Evolutionary conservation across 2,329 filamentous ascomycete species (phyloP), one percentile per base, ranked within the genome.

Genomic region (Tetracladium maxilliforme): DNA sequence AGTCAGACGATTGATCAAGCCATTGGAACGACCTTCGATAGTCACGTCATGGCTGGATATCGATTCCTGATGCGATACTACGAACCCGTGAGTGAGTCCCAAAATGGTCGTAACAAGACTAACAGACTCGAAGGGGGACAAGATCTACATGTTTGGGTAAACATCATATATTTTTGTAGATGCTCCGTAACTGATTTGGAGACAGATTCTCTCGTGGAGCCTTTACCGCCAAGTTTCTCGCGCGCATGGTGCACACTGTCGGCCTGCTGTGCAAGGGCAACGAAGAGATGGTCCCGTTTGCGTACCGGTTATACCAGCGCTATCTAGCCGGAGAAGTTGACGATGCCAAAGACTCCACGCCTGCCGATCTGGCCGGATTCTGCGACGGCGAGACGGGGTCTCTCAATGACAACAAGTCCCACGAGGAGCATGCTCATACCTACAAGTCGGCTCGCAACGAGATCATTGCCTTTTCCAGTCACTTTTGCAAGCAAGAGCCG

Each of bases 161-260:
- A n/a, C n/a, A n/a, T n/a, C 26, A 66, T n/a, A 65, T 37, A 43
- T 67, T 7, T 46, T 57, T 15, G 16, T 16, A 9, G 18, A 20
- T n/a, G 9, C 18, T 9, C 18, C 18, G 18, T n/a, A 20, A 20
- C n/a, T 9, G 18, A 20, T 35, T 20, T 14, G 22, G 11, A 21
- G n/a, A 12, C 35, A 33, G 30, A 1, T 83, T 82, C 50, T 76
- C 69, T 21, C 65, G 77, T 13, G 77, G 77, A n/a, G 64, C 75
- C 2, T 82, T 82, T 39, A 76, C 78, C 21, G 77, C 76, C 1
- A 66, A 76, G 4, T 82, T 82, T 39, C 51, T 83, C 1, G 79
- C 81, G 1, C 80, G 90, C 42, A 87, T 87, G 81, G 61, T 90
- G 6, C 79, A 90, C 40, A 74, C 80, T 36, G 72, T 90, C 27